Conservation (phyloP, 192 early-diverging fungal species). For the Coemansia sp. region DNA sequence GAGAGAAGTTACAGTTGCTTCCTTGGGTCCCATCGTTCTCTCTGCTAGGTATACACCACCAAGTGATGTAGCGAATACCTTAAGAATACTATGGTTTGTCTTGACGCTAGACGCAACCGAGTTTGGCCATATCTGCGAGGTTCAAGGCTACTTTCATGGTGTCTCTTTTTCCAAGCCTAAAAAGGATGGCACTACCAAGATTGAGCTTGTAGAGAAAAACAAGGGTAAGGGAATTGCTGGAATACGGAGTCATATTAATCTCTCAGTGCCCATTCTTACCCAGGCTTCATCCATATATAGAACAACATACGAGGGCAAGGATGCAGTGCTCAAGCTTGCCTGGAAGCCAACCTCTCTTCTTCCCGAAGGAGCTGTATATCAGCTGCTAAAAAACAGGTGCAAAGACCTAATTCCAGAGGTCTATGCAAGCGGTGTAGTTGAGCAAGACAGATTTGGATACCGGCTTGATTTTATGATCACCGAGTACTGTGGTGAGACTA, state of each 20-base stretch:
- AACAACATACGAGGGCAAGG: too few relatives aligned
- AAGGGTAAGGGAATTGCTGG: too few relatives aligned
- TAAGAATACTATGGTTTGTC: not conserved
- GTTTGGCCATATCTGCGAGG: not conserved
- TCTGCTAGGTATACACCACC: not conserved
- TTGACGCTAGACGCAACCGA: not conserved
- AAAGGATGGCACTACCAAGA: not conserved
- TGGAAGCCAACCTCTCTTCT: conserved; percentile 1
- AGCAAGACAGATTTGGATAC: conserved; percentile 19
- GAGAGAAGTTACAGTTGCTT: not conserved
- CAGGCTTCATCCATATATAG: too few relatives aligned
- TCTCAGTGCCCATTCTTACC: too few relatives aligned
- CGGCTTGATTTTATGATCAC: conserved; percentile 17
- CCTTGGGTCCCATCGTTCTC: conserved; percentile 5
- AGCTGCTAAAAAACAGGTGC: not conserved
- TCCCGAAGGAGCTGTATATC: conserved; percentile 21
- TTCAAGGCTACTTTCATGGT: not conserved
- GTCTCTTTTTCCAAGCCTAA: not conserved
- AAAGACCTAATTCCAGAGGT: conserved; percentile 10
- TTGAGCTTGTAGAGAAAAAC: too few relatives aligned
- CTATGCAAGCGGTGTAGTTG: conserved; percentile 12
- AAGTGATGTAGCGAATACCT: not conserved
- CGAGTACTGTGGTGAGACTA: conserved; percentile 17
- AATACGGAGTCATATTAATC: too few relatives aligned
- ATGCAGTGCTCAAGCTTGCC: conserved; percentile 17